Conservation (phyloP, 75 land plant species). For the Pinus albicaulis region DNA sequence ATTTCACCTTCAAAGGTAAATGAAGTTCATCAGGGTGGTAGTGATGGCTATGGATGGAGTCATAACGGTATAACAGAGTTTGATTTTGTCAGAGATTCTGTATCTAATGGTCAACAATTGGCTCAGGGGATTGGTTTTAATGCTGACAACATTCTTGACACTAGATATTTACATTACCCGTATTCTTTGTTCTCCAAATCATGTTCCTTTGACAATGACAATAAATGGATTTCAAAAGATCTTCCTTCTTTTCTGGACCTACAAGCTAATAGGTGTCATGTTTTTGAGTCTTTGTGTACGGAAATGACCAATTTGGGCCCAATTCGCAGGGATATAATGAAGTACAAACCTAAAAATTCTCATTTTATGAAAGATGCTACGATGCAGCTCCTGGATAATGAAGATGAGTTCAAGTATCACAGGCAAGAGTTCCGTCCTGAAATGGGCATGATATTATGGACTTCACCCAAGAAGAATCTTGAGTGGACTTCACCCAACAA, state of each 20-base stretch:
- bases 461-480: constrained; percentile 1
- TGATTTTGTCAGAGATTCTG: background rate
- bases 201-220: background rate
- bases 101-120: background rate
- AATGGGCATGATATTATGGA: constrained; percentile 1
- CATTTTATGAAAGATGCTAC: background rate
- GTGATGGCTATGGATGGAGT: background rate
- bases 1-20: background rate
- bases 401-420: background rate
- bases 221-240: background rate
- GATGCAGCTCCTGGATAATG: background rate
- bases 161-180: background rate
- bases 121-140: background rate
- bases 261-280: constrained; percentile 1
- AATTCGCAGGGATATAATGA: background rate
- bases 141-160: background rate
- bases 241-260: constrained; percentile 1
- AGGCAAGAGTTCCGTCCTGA: background rate
- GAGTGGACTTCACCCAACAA: too few species aligned
- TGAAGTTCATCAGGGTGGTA: background rate
- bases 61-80: background rate
- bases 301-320: background rate
- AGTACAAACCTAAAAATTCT: background rate
- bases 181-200: background rate
- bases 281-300: background rate